A percentile compares a stretch with the other conserved stretches of the same genome.
Evolutionary conservation across 2,329 filamentous ascomycete species (phyloP).

Genomic region (Penicillium sp.): DNA sequence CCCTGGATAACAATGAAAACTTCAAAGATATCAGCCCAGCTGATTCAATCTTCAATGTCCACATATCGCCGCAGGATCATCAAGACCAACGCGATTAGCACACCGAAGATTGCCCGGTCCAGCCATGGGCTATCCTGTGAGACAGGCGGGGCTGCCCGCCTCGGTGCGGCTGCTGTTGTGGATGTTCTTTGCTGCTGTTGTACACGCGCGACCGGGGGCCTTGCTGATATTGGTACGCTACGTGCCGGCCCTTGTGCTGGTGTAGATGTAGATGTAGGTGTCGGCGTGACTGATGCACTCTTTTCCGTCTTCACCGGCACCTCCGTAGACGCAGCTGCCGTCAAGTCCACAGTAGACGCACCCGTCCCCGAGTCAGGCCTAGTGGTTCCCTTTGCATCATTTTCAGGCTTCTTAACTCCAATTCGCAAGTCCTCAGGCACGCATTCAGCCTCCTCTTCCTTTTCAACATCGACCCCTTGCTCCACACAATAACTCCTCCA

Average conservation of each 20-base stretch:
- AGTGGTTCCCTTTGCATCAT: not conserved
- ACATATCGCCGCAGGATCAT: constrained; percentile 17
- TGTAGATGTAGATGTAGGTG: not conserved
- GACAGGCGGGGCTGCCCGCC: not conserved
- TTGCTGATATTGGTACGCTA: not conserved
- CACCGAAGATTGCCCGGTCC: constrained; percentile 20
- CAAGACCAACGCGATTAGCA: constrained; percentile 16
- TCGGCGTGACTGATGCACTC: not conserved
- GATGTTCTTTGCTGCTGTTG: not conserved
- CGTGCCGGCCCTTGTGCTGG: not conserved
- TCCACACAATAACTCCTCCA: constrained; percentile 62
- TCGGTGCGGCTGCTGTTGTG: not conserved
- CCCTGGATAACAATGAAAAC: constrained; percentile 10
- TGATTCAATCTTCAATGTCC: constrained; percentile 11
- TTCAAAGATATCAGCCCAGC: constrained; percentile 24
- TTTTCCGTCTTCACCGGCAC: not conserved
- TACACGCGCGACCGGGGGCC: not conserved
- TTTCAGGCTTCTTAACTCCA: constrained; percentile 6
- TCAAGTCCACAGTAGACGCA: not conserved
- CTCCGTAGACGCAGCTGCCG: not conserved
- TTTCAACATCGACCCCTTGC: constrained; percentile 37
- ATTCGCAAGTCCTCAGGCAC: constrained; percentile 13
- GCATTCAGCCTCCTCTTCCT: constrained; percentile 54
- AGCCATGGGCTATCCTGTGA: constrained; percentile 19
- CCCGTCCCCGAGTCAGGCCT: not conserved